These are phyloP conservation scores for Aegilops sharonensis DNA, from an alignment of 176 grass and related monocot species.

Conservation along the genomic window DNA sequence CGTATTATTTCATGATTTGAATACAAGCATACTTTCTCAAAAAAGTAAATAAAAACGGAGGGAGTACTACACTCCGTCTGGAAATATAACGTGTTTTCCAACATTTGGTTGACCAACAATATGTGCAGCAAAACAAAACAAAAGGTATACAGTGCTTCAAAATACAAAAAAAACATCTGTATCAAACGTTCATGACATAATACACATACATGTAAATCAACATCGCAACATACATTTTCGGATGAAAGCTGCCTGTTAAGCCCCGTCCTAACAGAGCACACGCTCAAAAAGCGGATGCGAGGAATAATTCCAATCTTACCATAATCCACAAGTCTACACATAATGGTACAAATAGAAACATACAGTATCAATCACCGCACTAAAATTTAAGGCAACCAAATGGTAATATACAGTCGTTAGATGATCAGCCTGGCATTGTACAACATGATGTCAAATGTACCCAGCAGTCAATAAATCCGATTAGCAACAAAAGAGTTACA, in stretches of 20 bases:
- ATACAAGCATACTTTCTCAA: too few relatives aligned
- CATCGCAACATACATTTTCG: not conserved
- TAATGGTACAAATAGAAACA: not conserved
- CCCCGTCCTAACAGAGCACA: not conserved
- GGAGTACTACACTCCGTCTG: not conserved
- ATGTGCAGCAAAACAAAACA: not conserved
- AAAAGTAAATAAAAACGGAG: too few relatives aligned
- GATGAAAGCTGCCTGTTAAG: not conserved
- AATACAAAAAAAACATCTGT: not conserved
- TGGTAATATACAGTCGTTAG: not conserved
- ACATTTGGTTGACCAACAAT: not conserved
- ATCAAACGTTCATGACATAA: not conserved
- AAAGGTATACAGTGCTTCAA: not conserved
- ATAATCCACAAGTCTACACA: not conserved
- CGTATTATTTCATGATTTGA: too few relatives aligned
- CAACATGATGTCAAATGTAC: not conserved
- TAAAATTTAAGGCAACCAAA: not conserved
- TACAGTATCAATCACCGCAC: not conserved
- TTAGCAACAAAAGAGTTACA: not conserved
- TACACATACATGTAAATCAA: not conserved
- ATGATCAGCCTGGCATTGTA: not conserved
- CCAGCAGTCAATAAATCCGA: conserved; percentile 11
- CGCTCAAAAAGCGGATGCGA: not conserved
- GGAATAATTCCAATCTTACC: not conserved
- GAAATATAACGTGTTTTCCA: not conserved